phyloP scores from a whole-genome alignment of 1,139 yeast genomes.

The Candida dubliniensis region DNA sequence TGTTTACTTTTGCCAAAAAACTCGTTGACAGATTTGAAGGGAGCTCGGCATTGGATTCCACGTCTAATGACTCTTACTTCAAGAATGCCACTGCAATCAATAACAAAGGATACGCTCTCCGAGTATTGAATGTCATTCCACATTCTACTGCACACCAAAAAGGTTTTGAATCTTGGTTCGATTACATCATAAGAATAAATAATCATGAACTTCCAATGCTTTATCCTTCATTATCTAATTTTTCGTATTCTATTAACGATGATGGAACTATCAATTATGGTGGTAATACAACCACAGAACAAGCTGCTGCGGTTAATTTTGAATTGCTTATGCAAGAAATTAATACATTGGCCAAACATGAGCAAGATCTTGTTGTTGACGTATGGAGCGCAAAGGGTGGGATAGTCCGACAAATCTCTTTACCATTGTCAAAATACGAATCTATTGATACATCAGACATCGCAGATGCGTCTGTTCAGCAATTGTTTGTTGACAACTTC shows the following conservation, averaged over 20 bases:
- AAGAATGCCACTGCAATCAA: constrained; percentile 41
- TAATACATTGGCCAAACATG: constrained; percentile 31
- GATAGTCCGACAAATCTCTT: constrained; percentile 47
- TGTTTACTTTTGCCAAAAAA: constrained; percentile 89
- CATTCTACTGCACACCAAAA: constrained; percentile 38
- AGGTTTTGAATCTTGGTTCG: constrained; percentile 80
- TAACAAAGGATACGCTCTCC: constrained; percentile 45
- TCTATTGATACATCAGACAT: constrained; percentile 11
- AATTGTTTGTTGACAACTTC: constrained; percentile 25
- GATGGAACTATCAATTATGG: constrained; percentile 48
- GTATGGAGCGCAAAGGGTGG: constrained; percentile 95
- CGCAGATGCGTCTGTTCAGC: constrained; percentile 11
- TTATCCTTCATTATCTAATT: constrained; percentile 32
- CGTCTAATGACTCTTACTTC: constrained; percentile 52
- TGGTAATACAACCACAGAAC: constrained; percentile 34
- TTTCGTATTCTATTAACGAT: constrained; percentile 38
- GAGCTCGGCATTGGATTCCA: constrained; percentile 25
- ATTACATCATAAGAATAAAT: constrained; percentile 75
- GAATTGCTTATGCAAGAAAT: constrained; percentile 39
- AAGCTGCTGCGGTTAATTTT: constrained; percentile 38
- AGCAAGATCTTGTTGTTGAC: constrained; percentile 50
- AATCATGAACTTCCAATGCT: constrained; percentile 68
- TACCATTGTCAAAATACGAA: constrained; percentile 39
- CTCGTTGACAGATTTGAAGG: constrained; percentile 76
- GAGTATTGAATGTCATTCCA: constrained; percentile 43